Conservation (phyloP, 2,329 filamentous ascomycete species). For the Aphanocladium album region DNA sequence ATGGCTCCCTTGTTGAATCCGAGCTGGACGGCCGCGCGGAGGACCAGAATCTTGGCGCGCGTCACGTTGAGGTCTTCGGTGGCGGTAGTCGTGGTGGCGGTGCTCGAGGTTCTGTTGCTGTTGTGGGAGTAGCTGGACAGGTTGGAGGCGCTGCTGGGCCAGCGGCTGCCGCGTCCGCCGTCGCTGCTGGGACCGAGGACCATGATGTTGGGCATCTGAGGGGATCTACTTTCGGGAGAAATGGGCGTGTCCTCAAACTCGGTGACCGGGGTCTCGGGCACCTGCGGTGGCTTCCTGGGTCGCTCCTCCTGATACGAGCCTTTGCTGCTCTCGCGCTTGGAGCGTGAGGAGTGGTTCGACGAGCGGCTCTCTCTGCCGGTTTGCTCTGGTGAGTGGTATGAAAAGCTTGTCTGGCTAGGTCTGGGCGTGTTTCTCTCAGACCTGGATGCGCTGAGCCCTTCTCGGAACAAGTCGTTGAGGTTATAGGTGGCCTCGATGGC, state of each 20-base stretch:
- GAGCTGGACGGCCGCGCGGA: slow-evolving; percentile 81
- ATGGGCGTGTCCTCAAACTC: slow-evolving; percentile 89
- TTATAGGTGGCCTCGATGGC: slow-evolving; percentile 12
- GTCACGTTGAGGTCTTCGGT: slow-evolving; percentile 72
- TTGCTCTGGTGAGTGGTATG: slow-evolving; percentile 44
- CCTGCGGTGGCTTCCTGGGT: slow-evolving; percentile 42
- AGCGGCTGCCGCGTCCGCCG: slow-evolving; percentile 58
- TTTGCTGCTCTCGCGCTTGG: slow-evolving; percentile 47
- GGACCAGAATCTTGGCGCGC: slow-evolving; percentile 71
- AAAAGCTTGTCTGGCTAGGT: slow-evolving; percentile 72
- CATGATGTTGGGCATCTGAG: slow-evolving; percentile 79
- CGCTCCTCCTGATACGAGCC: slow-evolving; percentile 41
- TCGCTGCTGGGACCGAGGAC: slow-evolving; percentile 68
- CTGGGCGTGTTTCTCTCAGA: slow-evolving; percentile 82
- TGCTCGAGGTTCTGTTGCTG: slow-evolving; percentile 61
- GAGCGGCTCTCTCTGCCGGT: slow-evolving; percentile 43
- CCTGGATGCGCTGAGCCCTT: slow-evolving; percentile 62
- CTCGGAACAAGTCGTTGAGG: slow-evolving; percentile 9
- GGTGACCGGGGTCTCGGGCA: slow-evolving; percentile 88
- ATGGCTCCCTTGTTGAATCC: slow-evolving; percentile 64
- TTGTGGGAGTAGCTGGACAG: slow-evolving; percentile 74
- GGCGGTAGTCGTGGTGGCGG: slow-evolving; percentile 63
- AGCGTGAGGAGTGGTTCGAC: slow-evolving; percentile 48
- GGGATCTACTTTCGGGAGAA: slow-evolving; percentile 71
- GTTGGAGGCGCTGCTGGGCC: slow-evolving; percentile 77